Base-by-base conservation (phyloP, 1,284 basidiomycete species). In the Heterobasidion irregulare region DNA sequence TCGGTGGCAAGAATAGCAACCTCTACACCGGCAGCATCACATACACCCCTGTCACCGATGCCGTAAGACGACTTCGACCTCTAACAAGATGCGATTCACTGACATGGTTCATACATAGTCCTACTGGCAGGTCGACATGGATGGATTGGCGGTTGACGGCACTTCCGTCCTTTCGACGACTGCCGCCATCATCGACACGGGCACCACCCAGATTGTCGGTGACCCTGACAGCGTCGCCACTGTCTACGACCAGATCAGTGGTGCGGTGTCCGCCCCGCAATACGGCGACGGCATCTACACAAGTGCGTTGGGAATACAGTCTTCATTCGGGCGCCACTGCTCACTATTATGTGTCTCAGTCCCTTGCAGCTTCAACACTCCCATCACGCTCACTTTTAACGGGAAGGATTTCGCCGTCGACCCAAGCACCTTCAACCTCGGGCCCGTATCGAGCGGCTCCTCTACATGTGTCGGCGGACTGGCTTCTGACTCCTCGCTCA, bases 1-100 rank as follows among this genome's bases (percentile, higher is more conserved):
- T 80, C 18, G 78, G 78, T 26, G 72, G 73, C 8, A 47, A 57
- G 9, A 59, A 68, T 56, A 35, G 34, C 5, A 33, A 35, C 12
- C 52, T 56, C 9, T 64, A 57, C 55, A 49, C 50, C 0, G 67
- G 65, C 33, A 48, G 50, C 32, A 58, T 68, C 54, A 63, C 65
- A 12, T 66, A 59, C 47, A 49, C 53, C n/a, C 47, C 55, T 8
- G 62, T 66, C 16, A 64, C 59, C 2, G 18, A 63, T 8, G 50
- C 63, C 56, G 65, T 63, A 36, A 41, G 18, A 51, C 41, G n/a
- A 3, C 16, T 16, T 5, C 43, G 6, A 15, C 32, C 12, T 8
- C 19, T 6, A 44, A 8, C 45, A 62, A 58, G 62, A 33, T 35
- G 43, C 38, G 35, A 6, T 18, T 2, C 4, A n/a, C 5, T 45